Evolutionary conservation across 2,329 filamentous ascomycete genomes (phyloP).

Genomic region (Basipetospora chlamydospora): DNA sequence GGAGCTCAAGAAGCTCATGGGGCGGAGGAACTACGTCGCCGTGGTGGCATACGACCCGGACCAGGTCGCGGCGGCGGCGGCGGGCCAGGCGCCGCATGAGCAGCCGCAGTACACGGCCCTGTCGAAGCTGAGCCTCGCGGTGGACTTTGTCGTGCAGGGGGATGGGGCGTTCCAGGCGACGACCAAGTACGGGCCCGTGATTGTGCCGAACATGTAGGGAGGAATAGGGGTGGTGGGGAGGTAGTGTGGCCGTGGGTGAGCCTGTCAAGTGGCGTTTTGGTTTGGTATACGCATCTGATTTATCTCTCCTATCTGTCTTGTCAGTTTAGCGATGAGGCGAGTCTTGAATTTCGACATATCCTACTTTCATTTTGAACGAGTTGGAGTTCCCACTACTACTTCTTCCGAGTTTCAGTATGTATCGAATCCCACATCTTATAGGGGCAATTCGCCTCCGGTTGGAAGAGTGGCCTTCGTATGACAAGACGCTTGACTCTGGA

Average conservation of each 20-base stretch:
- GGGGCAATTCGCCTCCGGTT: no score
- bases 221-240: constrained; percentile 23
- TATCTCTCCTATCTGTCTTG: no score
- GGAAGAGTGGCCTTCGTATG: no score
- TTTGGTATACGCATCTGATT: no score
- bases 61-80: constrained; percentile 29
- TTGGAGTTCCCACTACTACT: no score
- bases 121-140: constrained; percentile 67
- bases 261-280: constrained; percentile 1
- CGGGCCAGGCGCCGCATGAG: constrained; percentile 3
- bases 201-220: constrained; percentile 75
- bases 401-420: no score
- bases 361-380: no score
- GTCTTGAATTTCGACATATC: no score
- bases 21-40: constrained; percentile 78
- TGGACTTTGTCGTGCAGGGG: constrained; percentile 94
- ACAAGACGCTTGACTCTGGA: no score
- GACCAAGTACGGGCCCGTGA: constrained; percentile 93
- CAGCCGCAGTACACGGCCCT: constrained; percentile 25
- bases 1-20: constrained; percentile 88
- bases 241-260: no score
- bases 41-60: constrained; percentile 93
- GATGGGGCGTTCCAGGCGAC: constrained; percentile 68
- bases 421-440: no score
- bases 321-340: no score